Evolutionary conservation across 1,139 yeast genomes (phyloP), one percentile per base, ranked within the genome.

Genomic region (Blastobotrys proliferans): DNA sequence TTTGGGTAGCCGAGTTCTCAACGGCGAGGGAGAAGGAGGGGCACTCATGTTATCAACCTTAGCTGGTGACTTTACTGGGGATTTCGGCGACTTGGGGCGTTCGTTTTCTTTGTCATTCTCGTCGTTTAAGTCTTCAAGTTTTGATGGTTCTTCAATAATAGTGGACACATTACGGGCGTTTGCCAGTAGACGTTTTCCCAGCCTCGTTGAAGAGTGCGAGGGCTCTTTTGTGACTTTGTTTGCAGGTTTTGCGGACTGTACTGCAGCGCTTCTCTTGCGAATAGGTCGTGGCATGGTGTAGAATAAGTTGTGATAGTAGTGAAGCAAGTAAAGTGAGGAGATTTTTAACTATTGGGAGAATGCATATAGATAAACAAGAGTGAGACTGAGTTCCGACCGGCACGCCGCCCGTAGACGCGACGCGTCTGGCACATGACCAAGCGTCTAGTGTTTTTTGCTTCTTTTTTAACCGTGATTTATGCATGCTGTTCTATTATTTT

Each of bases 221-320:
- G 5, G 34, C 17, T 9, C n/a, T n/a, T n/a, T n/a, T n/a, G n/a
- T 22, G 8, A 11, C 10, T 22, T 22, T 22, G 26, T 8, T 8
- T 22, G 26, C 11, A 22, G 26, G 8, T 8, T 8, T 22, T 8
- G 26, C 11, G 8, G 26, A 22, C 11, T 8, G 10, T 22, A 8
- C 19, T 5, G 19, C 25, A 17, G 24, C 26, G 22, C 10, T 20
- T 28, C 42, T 40, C 19, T 35, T 38, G n/a, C 43, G 32, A n/a
- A 33, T 35, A n/a, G 46, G 46, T 36, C 46, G 43, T 14, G 46
- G 46, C 46, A 43, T 43, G 3, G 11, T 32, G 14, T 6, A 20
- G 13, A 6, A 14, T 4, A 14, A 6, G 6, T 16, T 24, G 6
- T 31, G 24, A 11, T 17, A 19, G 25, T 19, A 8, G 35, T 29